Percentiles rank a stretch among this genome's conserved stretches.
These are phyloP conservation scores for Hibiscus trionum DNA, from an alignment of 345 rosid genomes.

Conservation along the genomic window DNA sequence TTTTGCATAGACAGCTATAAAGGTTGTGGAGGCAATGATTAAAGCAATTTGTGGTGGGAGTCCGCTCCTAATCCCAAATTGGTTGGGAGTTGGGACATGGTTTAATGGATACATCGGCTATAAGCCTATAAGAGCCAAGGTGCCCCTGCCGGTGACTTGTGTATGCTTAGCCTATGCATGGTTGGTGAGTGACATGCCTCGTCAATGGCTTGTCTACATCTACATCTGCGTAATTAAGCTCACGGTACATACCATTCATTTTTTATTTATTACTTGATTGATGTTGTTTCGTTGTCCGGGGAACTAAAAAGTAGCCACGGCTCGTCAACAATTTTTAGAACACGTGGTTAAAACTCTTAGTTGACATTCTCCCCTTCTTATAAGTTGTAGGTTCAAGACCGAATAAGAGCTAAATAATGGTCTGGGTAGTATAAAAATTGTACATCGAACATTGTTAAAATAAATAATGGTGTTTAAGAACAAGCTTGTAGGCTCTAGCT, in stretches of 20 bases:
- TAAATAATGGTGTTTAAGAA: no score
- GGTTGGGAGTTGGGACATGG: not conserved
- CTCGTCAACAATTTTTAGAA: no score
- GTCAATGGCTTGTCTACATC: not conserved
- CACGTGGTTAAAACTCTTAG: no score
- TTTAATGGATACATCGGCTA: not conserved
- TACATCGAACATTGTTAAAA: no score
- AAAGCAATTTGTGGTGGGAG: conserved; percentile 14
- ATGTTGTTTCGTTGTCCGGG: not conserved
- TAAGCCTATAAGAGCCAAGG: not conserved
- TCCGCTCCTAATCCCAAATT: conserved; percentile 13
- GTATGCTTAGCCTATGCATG: conserved; percentile 5
- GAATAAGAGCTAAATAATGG: no score
- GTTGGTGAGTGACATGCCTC: conserved; percentile 22
- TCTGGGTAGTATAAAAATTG: no score
- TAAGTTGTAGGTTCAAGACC: no score
- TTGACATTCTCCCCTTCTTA: no score
- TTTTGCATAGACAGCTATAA: conserved; percentile 22
- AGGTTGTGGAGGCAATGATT: conserved; percentile 22
- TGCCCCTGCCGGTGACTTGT: not conserved
- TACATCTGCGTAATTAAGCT: not conserved
- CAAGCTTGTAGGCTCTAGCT: not conserved
- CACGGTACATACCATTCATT: not conserved
- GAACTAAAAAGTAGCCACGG: not conserved
- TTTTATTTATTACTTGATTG: not conserved